Evolutionary conservation across 345 rosid genomes (phyloP), one percentile per base, ranked within the genome.

Genomic region (Lepidium sativum): DNA sequence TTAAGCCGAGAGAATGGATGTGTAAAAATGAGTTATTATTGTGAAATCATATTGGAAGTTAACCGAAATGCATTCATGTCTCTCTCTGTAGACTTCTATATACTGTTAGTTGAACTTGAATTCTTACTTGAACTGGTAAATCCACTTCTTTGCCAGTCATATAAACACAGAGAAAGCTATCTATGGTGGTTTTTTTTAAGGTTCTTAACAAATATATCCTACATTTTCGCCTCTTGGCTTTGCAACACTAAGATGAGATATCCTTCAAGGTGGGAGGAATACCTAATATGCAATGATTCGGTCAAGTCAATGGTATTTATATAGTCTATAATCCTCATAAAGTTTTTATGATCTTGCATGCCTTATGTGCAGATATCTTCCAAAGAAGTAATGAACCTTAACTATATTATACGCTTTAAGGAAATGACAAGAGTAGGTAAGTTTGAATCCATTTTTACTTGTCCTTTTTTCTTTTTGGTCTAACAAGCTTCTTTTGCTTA

Each of bases 341-440:
- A 56, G 38, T 32, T 55, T 64, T 20, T 29, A 71, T 63, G 29
- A 64, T 57, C 23, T 56, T 64, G 47, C 70, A 71, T 71, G 54
- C 60, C 65, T 64, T 40, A 49, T 64, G 65, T 71, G 75, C 75
- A 71, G 75, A 71, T 71, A 71, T 49, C 75, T 49, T 48, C 60
- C 43, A 70, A 70, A 14, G 74, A 70, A 61, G 62, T 42, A 62
- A 70, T 33, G 37, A 70, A 70, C 42, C 27, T 45, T 37, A 62
- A 70, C 69, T 70, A 70, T 70, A 14, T 27, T 54, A 63, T 45
- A 55, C 34, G 69, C 75, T 38, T 27, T 37, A 45, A 45, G 70
- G 64, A 63, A 71, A 38, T 71, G 63, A n/a, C 68, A 54, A 35
- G 53, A 70, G 64, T 63, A 63, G 35, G 75, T 71, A 21, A 38